phyloP scores from a whole-genome alignment of 2,329 filamentous ascomycete genomes.

The Paracamarosporium sp. region DNA sequence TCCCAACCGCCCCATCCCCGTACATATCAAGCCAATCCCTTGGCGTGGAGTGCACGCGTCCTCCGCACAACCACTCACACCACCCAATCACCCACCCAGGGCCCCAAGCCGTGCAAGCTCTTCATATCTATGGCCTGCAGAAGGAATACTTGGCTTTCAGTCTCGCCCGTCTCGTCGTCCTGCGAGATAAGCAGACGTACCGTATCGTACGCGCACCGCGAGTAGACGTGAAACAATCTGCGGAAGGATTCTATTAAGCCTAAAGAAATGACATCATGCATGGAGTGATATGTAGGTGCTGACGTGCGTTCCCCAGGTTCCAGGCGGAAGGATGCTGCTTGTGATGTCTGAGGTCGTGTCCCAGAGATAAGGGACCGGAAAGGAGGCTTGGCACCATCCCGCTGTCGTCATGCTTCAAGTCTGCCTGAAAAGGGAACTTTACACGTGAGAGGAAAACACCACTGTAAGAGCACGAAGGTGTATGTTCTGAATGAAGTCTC shows the following conservation, averaged over 20 bases:
- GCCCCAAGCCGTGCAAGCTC: background rate
- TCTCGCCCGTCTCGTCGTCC: background rate
- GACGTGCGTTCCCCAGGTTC: conserved; percentile 6
- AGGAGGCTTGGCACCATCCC: conserved; percentile 18
- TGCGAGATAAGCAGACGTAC: background rate
- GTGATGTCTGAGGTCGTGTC: conserved; percentile 1
- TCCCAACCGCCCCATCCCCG: background rate
- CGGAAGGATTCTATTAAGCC: background rate
- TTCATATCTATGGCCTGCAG: background rate
- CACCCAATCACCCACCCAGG: background rate
- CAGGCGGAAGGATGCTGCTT: background rate
- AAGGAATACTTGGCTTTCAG: background rate
- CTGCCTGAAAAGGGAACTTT: conserved; percentile 24
- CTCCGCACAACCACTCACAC: background rate
- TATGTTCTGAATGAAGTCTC: too few species aligned
- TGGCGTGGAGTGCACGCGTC: conserved; percentile 8
- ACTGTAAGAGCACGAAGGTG: too few species aligned
- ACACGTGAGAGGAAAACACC: background rate
- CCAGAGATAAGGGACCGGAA: conserved; percentile 21
- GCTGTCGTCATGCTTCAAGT: conserved; percentile 1
- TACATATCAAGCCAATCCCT: conserved; percentile 12
- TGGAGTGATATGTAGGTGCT: background rate
- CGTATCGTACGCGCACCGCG: background rate
- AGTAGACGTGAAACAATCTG: background rate
- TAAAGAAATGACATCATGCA: background rate